Evolutionary conservation across 129 eudicot species (phyloP).

Genomic region (Calendula officinalis): DNA sequence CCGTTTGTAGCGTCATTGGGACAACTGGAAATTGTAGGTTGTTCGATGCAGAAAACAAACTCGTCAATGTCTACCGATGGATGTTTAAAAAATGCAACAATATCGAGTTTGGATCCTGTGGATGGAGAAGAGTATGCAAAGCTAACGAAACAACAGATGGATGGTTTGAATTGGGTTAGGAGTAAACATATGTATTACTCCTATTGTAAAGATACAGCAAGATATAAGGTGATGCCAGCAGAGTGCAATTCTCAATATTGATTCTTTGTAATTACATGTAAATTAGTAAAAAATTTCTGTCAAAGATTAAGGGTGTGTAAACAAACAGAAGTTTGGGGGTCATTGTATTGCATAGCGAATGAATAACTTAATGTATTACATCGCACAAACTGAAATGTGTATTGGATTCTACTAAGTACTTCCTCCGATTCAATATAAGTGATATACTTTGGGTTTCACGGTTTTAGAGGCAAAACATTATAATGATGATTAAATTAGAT

Average conservation of each 20-base stretch:
- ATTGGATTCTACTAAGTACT: no score
- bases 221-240: slow-evolving; percentile 75
- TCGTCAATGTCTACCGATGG: slow-evolving; percentile 5
- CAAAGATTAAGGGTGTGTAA: no score
- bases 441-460: no score
- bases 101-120: slow-evolving; percentile 73
- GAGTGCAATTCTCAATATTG: slow-evolving; percentile 50
- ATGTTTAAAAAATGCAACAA: slow-evolving; percentile 42
- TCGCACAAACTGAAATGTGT: no score
- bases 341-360: no score
- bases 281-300: no score
- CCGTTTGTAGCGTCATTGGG: slow-evolving; percentile 64
- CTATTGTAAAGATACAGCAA: slow-evolving; percentile 65
- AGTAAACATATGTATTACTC: slow-evolving; percentile 78
- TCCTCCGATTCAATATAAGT: no score
- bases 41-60: slow-evolving; percentile 37
- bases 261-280: no score
- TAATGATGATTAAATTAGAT: no score
- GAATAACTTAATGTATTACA: no score
- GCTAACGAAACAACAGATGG: slow-evolving; percentile 57
- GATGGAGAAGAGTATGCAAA: slow-evolving; percentile 70
- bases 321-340: no score
- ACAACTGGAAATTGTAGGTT: slow-evolving; percentile 64
- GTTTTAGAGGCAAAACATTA: no score
- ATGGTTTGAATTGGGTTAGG: slow-evolving; percentile 73